Percentiles rank a stretch among this genome's conserved stretches.
Conservation (phyloP, 2,329 filamentous ascomycete genomes). For the Macrophomina pseudophaseolina region DNA sequence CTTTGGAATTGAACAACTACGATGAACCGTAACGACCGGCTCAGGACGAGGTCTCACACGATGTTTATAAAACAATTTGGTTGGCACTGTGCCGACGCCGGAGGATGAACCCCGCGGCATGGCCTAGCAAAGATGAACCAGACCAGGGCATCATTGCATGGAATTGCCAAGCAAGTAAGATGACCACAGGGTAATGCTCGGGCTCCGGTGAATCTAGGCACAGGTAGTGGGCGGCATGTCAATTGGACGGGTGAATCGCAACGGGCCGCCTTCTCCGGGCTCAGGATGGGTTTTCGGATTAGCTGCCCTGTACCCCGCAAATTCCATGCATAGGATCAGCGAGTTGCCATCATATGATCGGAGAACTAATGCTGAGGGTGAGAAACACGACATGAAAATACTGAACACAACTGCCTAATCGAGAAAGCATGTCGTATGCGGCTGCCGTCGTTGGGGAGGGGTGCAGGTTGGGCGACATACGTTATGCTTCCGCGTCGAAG, state of each 20-base stretch:
- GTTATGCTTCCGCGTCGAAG: not conserved
- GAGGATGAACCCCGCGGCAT: not conserved
- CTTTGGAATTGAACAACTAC: too few relatives aligned
- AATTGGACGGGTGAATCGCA: conserved; percentile 15
- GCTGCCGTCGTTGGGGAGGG: not conserved
- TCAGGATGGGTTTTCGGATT: conserved; percentile 4
- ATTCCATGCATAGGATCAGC: conserved; percentile 2
- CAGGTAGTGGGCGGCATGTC: not conserved
- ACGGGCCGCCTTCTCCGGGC: conserved; percentile 16
- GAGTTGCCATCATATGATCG: conserved; percentile 9
- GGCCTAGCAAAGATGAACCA: not conserved
- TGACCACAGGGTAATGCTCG: conserved; percentile 3
- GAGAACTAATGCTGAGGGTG: not conserved
- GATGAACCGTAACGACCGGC: not conserved
- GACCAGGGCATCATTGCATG: not conserved
- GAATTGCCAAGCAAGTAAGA: not conserved
- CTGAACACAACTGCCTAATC: conserved; percentile 5
- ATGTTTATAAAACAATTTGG: not conserved
- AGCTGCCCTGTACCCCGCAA: conserved; percentile 17
- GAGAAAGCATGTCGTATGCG: conserved; percentile 10
- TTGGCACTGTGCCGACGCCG: not conserved
- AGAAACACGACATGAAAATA: not conserved
- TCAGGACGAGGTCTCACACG: not conserved
- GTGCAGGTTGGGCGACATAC: not conserved
- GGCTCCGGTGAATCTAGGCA: not conserved